Evolutionary conservation across 176 grass and related monocot genomes (phyloP).

Genomic region (Calamus simplicifolius): DNA sequence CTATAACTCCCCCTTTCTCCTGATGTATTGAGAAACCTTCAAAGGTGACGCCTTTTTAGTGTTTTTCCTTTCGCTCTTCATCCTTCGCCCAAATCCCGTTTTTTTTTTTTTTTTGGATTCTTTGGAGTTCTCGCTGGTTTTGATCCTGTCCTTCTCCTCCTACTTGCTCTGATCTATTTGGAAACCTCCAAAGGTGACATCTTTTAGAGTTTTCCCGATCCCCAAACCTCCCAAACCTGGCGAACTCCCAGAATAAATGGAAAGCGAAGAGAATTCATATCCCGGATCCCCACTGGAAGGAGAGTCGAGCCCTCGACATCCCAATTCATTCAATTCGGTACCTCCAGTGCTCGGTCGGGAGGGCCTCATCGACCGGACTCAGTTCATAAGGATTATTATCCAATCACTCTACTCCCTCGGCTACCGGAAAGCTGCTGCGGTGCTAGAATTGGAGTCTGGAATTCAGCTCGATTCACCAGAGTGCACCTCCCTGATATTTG

Average conservation of each 20-base stretch:
- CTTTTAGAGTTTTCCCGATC: no score
- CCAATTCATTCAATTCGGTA: no score
- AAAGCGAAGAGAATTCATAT: constrained; percentile 7
- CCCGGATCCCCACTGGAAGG: constrained; percentile 13
- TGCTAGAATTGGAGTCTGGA: constrained; percentile 75
- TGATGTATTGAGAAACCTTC: no score
- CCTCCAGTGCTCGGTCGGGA: constrained; percentile 3
- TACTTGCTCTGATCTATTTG: no score
- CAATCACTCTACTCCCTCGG: constrained; percentile 83
- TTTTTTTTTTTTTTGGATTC: no score
- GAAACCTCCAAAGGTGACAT: no score
- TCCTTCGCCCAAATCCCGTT: no score
- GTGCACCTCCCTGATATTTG: constrained; percentile 50
- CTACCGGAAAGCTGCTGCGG: constrained; percentile 55
- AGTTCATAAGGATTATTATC: constrained; percentile 56
- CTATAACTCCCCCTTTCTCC: no score
- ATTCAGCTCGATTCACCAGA: constrained; percentile 53
- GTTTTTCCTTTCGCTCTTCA: no score
- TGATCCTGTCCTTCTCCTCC: no score
- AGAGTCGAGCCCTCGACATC: constrained; percentile 19
- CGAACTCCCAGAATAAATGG: constrained; percentile 10
- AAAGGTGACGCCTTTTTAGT: no score
- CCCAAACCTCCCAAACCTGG: constrained; percentile 13
- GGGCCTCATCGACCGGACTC: constrained; percentile 45
- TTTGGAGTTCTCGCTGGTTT: no score